These are phyloP conservation scores for Zygosaccharomyces pseudorouxii DNA, from an alignment of 805 yeast genomes.

Conservation along the genomic window DNA sequence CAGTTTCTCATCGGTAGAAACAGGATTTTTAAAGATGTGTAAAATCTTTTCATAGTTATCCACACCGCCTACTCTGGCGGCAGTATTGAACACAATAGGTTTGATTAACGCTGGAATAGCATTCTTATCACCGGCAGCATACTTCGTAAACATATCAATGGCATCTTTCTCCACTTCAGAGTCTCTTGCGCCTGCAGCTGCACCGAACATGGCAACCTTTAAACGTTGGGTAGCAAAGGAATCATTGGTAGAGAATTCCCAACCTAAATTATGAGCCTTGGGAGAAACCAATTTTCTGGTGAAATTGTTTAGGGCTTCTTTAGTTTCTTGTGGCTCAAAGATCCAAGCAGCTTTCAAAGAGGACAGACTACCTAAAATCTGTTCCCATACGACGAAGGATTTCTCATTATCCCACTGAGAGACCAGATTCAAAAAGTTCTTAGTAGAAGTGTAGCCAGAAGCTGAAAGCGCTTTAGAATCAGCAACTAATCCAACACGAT, in stretches of 20 bases:
- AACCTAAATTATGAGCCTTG: slow-evolving; percentile 56
- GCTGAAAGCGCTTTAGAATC: slow-evolving; percentile 69
- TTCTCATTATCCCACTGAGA: slow-evolving; percentile 55
- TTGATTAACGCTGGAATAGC: slow-evolving; percentile 75
- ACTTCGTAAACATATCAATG: slow-evolving; percentile 47
- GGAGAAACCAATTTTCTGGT: slow-evolving; percentile 50
- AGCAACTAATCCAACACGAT: slow-evolving; percentile 75
- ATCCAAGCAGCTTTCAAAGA: slow-evolving; percentile 50
- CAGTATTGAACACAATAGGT: slow-evolving; percentile 59
- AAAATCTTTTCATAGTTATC: slow-evolving; percentile 60
- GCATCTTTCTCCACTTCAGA: slow-evolving; percentile 45
- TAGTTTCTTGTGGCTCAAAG: slow-evolving; percentile 47
- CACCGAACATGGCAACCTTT: slow-evolving; percentile 56
- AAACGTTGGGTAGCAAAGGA: slow-evolving; percentile 60
- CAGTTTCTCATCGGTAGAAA: slow-evolving; percentile 59
- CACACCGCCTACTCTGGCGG: slow-evolving; percentile 58
- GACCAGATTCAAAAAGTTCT: slow-evolving; percentile 55
- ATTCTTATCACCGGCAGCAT: slow-evolving; percentile 55
- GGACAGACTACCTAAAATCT: slow-evolving; percentile 47
- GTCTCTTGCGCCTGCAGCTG: slow-evolving; percentile 54
- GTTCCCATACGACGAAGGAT: slow-evolving; percentile 66
- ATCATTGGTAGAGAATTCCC: slow-evolving; percentile 54
- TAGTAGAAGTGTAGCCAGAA: slow-evolving; percentile 63
- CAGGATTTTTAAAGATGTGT: slow-evolving; percentile 55
- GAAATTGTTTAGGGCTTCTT: slow-evolving; percentile 48